Conservation (phyloP, 805 yeast species). For the Grigorovia yakushimaensis region DNA sequence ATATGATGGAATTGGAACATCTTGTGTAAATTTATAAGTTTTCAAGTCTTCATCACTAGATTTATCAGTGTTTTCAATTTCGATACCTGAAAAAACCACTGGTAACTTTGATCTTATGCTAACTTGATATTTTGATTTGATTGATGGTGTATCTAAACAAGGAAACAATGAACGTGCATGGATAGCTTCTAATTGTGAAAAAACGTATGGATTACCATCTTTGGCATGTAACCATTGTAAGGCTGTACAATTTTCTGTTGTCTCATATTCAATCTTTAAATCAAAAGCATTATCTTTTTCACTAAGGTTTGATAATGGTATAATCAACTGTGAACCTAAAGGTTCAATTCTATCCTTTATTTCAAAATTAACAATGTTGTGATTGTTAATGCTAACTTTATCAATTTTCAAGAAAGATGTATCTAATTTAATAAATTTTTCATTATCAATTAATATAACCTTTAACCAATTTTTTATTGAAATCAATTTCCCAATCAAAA, state of each 20-base stretch:
- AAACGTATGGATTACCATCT: conserved; percentile 59
- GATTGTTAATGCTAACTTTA: conserved; percentile 36
- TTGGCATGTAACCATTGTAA: conserved; percentile 72
- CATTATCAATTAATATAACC: conserved; percentile 42
- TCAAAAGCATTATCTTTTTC: conserved; percentile 8
- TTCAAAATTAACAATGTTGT: conserved; percentile 15
- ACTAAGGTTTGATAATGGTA: conserved; percentile 15
- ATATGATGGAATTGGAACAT: conserved; percentile 79
- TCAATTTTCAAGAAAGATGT: conserved; percentile 50
- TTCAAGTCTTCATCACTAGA: conserved; percentile 6
- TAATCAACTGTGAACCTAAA: conserved; percentile 47
- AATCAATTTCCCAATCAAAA: conserved; percentile 45
- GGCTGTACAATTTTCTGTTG: conserved; percentile 73
- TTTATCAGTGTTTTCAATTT: conserved; percentile 10
- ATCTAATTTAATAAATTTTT: conserved; percentile 41
- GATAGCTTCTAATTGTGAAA: conserved; percentile 86
- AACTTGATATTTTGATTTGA: conserved; percentile 57
- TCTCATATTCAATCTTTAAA: conserved; percentile 45
- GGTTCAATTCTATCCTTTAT: conserved; percentile 40
- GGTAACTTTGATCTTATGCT: conserved; percentile 54
- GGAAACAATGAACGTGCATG: conserved; percentile 86
- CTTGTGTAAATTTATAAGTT: conserved; percentile 51
- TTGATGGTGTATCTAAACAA: conserved; percentile 82
- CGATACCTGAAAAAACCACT: conserved; percentile 65
- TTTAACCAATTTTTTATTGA: conserved; percentile 39